Evolutionary conservation across 192 early-diverging fungal species (phyloP).

Genomic region (Coemansia interrupta): DNA sequence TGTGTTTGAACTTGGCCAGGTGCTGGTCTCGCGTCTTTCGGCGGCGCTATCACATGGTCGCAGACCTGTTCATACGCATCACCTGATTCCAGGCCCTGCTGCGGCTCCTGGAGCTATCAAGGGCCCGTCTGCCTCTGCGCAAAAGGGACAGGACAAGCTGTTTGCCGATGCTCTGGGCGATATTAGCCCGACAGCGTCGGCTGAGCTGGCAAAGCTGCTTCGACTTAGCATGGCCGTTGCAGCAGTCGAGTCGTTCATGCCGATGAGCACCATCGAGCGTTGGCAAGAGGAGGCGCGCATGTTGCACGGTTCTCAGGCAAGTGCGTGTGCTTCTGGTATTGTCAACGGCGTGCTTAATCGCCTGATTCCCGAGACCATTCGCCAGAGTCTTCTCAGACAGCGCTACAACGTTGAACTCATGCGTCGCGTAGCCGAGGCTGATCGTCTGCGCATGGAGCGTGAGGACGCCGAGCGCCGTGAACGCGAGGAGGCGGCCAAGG

Average conservation of each 20-base stretch:
- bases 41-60: conserved; percentile 30
- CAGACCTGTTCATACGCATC: conserved; percentile 33
- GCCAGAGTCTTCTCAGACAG: conserved; percentile 46
- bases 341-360: conserved; percentile 63
- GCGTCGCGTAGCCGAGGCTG: conserved; percentile 31
- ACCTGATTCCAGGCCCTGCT: conserved; percentile 14
- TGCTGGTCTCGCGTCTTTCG: conserved; percentile 36
- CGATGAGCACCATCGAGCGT: conserved; percentile 68
- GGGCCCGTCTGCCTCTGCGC: conserved; percentile 6
- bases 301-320: conserved; percentile 64
- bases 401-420: conserved; percentile 45
- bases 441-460: conserved; percentile 41
- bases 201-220: conserved; percentile 32
- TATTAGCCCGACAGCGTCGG: conserved; percentile 8
- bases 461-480: conserved; percentile 52
- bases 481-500: conserved; percentile 55
- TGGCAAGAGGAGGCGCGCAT: conserved; percentile 86
- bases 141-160: neutral
- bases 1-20: conserved; percentile 35
- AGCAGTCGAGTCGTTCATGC: conserved; percentile 67
- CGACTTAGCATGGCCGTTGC: conserved; percentile 33
- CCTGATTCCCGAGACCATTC: conserved; percentile 74
- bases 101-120: conserved; percentile 17
- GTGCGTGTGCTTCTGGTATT: conserved; percentile 61
- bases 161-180: conserved; percentile 26